These are phyloP conservation scores for Dothideomycetes sp. DNA, from an alignment of 2,329 filamentous ascomycete genomes.

Conservation along the genomic window DNA sequence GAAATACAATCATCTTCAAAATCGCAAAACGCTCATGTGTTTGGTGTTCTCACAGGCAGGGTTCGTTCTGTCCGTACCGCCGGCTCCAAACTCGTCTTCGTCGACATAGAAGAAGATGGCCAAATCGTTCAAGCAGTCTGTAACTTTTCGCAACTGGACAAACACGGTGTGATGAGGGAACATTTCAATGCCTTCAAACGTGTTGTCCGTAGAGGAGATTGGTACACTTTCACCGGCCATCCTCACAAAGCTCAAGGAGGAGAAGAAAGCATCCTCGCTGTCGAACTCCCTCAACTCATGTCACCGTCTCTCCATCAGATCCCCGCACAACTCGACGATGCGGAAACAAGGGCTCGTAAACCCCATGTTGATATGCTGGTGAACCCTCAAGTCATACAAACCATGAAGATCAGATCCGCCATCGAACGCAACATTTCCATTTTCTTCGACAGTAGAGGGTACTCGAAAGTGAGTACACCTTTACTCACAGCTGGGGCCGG, in stretches of 20 bases:
- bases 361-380: slow-evolving; percentile 83
- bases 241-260: slow-evolving; percentile 47
- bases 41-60: too few species aligned
- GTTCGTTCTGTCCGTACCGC: slow-evolving; percentile 61
- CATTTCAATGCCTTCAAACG: slow-evolving; percentile 53
- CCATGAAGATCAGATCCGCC: slow-evolving; percentile 62
- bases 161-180: slow-evolving; percentile 30
- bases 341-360: slow-evolving; percentile 62
- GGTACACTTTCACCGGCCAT: slow-evolving; percentile 39
- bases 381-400: slow-evolving; percentile 57
- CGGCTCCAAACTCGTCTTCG: slow-evolving; percentile 72
- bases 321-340: slow-evolving; percentile 59
- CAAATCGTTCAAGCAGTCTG: slow-evolving; percentile 67
- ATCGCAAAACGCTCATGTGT: too few species aligned
- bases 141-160: slow-evolving; percentile 48
- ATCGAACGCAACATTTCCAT: slow-evolving; percentile 66
- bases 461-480: slow-evolving; percentile 84
- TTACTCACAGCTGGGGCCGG: slow-evolving; percentile 74
- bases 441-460: slow-evolving; percentile 61
- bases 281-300: slow-evolving; percentile 59
- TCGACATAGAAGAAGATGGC: slow-evolving; percentile 69
- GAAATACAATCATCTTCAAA: too few species aligned
- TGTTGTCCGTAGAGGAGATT: slow-evolving; percentile 70
- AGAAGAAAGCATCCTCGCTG: slow-evolving; percentile 64
- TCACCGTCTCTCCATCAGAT: slow-evolving; percentile 72